These are phyloP conservation scores for Ascodesmis nigricans DNA, from an alignment of 495 filamentous ascomycete genomes.

Conservation along the genomic window DNA sequence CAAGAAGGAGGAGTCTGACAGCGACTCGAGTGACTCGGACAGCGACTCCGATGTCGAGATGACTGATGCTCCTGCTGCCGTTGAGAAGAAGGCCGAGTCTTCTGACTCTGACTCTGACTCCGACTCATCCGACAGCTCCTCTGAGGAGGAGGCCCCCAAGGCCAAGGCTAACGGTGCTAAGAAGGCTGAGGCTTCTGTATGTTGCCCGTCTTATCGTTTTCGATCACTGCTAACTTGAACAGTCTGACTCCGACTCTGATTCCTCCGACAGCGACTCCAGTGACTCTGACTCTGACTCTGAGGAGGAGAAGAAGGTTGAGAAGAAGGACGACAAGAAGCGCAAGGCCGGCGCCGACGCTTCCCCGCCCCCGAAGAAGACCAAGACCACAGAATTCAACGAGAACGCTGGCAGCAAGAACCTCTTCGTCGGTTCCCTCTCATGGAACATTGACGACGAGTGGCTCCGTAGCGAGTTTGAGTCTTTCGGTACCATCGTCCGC, in stretches of 20 bases:
- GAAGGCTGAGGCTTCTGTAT: conserved; percentile 12
- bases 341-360: conserved; percentile 49
- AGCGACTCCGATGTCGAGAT: conserved; percentile 13
- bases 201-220: conserved; percentile 15
- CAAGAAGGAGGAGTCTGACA: conserved; percentile 18
- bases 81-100: conserved; percentile 22
- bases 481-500: conserved; percentile 53
- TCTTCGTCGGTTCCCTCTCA: conserved; percentile 85
- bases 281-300: conserved; percentile 28
- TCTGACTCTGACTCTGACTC: conserved; percentile 21
- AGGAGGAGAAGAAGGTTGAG: conserved; percentile 25
- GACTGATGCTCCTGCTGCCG: conserved; percentile 18
- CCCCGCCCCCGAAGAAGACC: conserved; percentile 51
- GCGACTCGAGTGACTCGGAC: conserved; percentile 14
- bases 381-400: conserved; percentile 39
- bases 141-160: conserved; percentile 16
- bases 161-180: conserved; percentile 10
- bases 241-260: conserved; percentile 25
- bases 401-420: conserved; percentile 41
- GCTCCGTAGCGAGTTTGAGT: conserved; percentile 67
- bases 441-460: conserved; percentile 90
- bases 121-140: conserved; percentile 7
- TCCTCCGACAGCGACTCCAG: conserved; percentile 26
- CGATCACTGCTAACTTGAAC: conserved; percentile 20
- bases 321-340: conserved; percentile 53